These are phyloP conservation scores for Tetradesmus obliquus DNA, from an alignment of 139 green algal genomes.

Conservation along the genomic window DNA sequence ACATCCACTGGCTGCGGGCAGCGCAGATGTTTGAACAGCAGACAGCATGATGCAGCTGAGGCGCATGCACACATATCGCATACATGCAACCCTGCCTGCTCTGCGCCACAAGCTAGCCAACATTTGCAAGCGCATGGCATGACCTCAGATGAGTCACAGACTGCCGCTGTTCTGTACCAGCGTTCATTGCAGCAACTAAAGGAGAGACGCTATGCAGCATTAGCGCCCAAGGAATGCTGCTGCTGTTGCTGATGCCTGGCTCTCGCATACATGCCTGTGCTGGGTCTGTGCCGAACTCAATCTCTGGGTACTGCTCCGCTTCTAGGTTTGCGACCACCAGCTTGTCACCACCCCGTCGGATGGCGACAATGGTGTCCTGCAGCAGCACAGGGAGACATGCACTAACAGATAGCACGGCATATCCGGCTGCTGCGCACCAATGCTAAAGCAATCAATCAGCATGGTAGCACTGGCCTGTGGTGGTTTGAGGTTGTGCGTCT, in stretches of 20 bases:
- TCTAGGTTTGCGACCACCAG: constrained; percentile 82
- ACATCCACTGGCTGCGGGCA: constrained; percentile 81
- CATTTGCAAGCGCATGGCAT: background rate
- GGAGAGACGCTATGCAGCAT: no score
- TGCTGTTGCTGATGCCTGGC: no score
- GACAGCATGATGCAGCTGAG: background rate
- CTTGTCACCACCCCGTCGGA: constrained; percentile 60
- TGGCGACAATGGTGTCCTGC: constrained; percentile 85
- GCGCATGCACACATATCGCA: background rate
- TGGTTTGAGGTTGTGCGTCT: no score
- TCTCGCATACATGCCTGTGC: constrained; percentile 58
- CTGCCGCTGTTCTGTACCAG: background rate
- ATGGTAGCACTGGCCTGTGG: no score
- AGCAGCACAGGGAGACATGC: constrained; percentile 15
- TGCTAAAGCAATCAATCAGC: no score
- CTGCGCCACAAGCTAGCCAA: background rate
- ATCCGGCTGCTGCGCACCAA: background rate
- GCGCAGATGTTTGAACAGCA: background rate
- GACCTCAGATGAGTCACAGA: background rate
- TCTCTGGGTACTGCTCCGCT: constrained; percentile 74
- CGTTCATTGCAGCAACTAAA: background rate
- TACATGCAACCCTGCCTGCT: background rate
- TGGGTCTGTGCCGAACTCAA: constrained; percentile 84
- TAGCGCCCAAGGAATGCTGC: background rate
- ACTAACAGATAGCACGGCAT: background rate